Evolutionary conservation across 2,329 filamentous ascomycete genomes (phyloP), one percentile per base, ranked within the genome.

Genomic region (Curvularia hawaiiensis): DNA sequence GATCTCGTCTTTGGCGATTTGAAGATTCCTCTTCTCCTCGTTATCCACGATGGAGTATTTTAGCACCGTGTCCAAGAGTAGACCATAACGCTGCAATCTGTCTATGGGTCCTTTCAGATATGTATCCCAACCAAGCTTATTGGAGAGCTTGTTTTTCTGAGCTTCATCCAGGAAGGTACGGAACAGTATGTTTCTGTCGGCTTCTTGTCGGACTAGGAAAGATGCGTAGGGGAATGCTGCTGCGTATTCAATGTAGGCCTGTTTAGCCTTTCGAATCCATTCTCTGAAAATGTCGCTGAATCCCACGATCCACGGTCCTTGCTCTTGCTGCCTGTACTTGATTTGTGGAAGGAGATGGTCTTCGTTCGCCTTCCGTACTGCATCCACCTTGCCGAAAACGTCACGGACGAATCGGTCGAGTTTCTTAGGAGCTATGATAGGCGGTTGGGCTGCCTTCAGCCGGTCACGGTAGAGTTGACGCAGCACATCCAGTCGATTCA

Each of bases 281-380:
- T 99, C 95, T 57, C 95, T 84, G 81, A 99, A 98, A 49, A 99
- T 91, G 71, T 98, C 95, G 73, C 93, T 97, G 78, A 97, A 97
- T 3, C 95, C 95, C 12, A 86, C 83, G 57, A 99, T 89, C 88
- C 92, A 99, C 0, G 95, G 95, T 0, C 95, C 95, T 78, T 99
- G 94, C 73, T 98, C 95, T 70, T 95, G 90, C 75, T 99, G 95
- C 26, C 95, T 88, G 74, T 98, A 99, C 72, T 98, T 98, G 68
- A 99, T 85, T 75, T 97, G 94, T 2, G 94, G 90, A 24, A 99
- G 80, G 20, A 99, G 84, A 74, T 95, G 89, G 61, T 97, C 93
- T 75, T 96, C 95, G 76, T 98, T 98, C 67, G 93, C 92, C 64
- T 89, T 87, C 71, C 94, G 90, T 35, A 99, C 91, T 0, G 88